These are phyloP conservation scores for Solanum okadae DNA, from an alignment of 257 asterid genomes.

Conservation along the genomic window DNA sequence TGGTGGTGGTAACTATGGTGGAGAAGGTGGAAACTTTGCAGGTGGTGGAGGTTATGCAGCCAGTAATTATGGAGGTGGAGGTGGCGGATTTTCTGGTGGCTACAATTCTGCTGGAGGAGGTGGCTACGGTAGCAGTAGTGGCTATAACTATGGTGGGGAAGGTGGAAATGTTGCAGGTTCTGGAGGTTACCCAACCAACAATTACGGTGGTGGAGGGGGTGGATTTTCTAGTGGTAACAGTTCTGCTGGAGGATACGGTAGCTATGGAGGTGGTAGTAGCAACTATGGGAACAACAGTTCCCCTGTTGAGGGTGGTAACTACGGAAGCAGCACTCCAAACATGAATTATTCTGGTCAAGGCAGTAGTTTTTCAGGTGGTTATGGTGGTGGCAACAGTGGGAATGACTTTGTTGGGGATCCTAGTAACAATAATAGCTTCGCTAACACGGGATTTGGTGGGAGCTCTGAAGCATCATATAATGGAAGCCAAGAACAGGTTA, in stretches of 20 bases:
- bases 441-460: background rate
- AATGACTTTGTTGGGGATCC: background rate
- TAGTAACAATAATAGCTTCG: background rate
- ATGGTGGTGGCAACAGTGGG: background rate
- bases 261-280: background rate
- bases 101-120: background rate
- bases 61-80: background rate
- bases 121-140: background rate
- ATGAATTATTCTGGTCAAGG: background rate
- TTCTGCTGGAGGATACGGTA: background rate
- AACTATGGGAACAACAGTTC: background rate
- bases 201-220: background rate
- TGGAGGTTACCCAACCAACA: background rate
- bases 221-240: conserved; percentile 1
- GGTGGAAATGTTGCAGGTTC: background rate
- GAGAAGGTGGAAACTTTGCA: conserved; percentile 3
- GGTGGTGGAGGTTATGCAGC: background rate
- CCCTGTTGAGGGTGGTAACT: background rate
- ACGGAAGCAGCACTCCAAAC: background rate
- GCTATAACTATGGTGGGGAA: background rate
- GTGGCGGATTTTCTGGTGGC: background rate
- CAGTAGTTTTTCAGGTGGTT: background rate
- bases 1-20: conserved; percentile 2
- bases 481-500: conserved; percentile 5
- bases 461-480: background rate